Evolutionary conservation across 345 rosid species (phyloP).

Genomic region (Citrus sp.): DNA sequence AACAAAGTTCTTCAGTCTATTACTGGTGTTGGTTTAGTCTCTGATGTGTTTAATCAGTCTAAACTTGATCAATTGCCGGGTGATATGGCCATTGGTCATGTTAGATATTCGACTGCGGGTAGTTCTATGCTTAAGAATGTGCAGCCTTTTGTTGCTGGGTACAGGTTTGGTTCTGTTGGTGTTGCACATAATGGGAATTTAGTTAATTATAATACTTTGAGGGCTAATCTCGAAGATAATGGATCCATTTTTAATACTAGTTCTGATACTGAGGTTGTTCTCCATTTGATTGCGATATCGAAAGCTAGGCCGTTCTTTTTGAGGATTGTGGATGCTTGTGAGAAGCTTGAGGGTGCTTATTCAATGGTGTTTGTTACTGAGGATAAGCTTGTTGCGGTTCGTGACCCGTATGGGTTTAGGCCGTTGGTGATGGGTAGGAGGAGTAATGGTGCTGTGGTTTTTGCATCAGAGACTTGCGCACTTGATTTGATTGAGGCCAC

Average conservation of each 20-base stretch:
- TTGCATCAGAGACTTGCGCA: slow-evolving; percentile 96
- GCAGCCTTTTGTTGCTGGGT: slow-evolving; percentile 98
- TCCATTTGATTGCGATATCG: slow-evolving; percentile 90
- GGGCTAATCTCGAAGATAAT: slow-evolving; percentile 72
- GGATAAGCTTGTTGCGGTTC: slow-evolving; percentile 91
- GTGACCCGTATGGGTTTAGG: slow-evolving; percentile 88
- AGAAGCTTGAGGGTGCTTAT: slow-evolving; percentile 82
- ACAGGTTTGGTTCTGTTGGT: slow-evolving; percentile 80
- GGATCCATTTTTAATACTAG: slow-evolving; percentile 94
- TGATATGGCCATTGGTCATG: slow-evolving; percentile 84
- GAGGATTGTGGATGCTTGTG: slow-evolving; percentile 94
- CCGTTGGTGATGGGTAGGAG: slow-evolving; percentile 96
- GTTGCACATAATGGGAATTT: slow-evolving; percentile 96
- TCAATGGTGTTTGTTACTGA: slow-evolving; percentile 93
- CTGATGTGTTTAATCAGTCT: slow-evolving; percentile 85
- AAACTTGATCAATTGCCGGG: slow-evolving; percentile 89
- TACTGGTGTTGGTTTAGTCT: slow-evolving; percentile 93
- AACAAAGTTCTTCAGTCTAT: slow-evolving; percentile 69
- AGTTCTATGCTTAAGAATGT: slow-evolving; percentile 92
- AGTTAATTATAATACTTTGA: slow-evolving; percentile 65
- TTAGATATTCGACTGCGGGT: slow-evolving; percentile 94
- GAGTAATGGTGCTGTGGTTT: slow-evolving; percentile 88
- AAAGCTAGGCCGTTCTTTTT: slow-evolving; percentile 84
- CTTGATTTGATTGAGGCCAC: slow-evolving; percentile 96
- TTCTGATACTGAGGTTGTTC: slow-evolving; percentile 95